Base-by-base conservation (phyloP, 176 grass and related monocot species). In the Melocanna baccifera region DNA sequence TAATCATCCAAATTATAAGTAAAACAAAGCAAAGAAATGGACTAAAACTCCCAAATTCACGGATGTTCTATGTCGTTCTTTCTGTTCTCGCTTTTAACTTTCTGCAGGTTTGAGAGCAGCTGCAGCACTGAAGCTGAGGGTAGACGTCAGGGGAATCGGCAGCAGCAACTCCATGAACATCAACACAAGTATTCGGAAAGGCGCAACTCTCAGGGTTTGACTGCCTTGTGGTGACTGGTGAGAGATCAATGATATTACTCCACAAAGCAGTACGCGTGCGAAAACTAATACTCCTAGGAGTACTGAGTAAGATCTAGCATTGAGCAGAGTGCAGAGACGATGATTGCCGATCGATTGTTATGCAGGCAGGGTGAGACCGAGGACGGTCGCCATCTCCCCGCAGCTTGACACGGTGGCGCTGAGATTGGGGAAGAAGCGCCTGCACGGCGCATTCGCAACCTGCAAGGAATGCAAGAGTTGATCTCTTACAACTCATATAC, bases 141-240 rank as follows among this genome's bases (percentile, higher is more conserved):
- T 87, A 77, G 85, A 83, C 50, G 74, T 62, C 50, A 74, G 30
- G n/a, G 79, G 84, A 4, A 83, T 83, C 75, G 59, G 67, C 64
- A 76, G 26, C 42, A 79, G 18, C 67, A 75, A 15, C 75, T 66
- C 83, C 61, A 62, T 46, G 76, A 98, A 68, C 89, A 88, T 68
- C 78, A 87, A 50, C 43, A 85, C 69, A 10, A 62, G 82, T 76
- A 90, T 98, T 52, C 70, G 93, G 22, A 98, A 85, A 83, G 91
- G 91, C 81, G 36, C 91, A 55, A 41, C 41, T 61, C 87, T 98
- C 71, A 83, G 78, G 46, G 82, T 95, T 74, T 83, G 76, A 61
- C 69, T 90, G 56, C 91, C 95, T 61, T 81, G 89, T n/a, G 96
- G 93, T 98, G 81, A 79, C 87, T n/a, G 96, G 93, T 98, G 81